Evolutionary conservation across 1,284 basidiomycete species (phyloP), one percentile per base, ranked within the genome.

Genomic region (Cryptococcus sp.): DNA sequence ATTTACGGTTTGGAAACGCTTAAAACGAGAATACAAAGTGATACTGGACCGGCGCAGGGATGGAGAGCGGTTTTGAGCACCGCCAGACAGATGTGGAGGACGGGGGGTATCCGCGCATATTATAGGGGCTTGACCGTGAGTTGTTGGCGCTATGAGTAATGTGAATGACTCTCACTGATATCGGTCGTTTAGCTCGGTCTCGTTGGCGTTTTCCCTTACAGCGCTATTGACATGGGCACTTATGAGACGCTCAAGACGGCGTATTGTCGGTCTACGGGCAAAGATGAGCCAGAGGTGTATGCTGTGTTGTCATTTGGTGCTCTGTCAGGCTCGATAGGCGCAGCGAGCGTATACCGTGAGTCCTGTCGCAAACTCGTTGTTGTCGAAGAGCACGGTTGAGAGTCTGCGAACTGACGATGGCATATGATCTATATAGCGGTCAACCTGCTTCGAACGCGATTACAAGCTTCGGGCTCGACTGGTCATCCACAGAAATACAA

Each of bases 401-500:
- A 29, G n/a, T 15, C 11, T 37, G 19, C 17, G n/a, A 11, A 47
- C 46, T 50, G 19, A 54, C 41, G 19, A n/a, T 48, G 39, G 38
- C 43, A 23, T 38, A 17, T 23, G 3, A 17, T 46, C 29, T 17
- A 20, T 38, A 5, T 58, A 79, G 76, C 90, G 6, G 81, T 95
- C 64, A 98, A 96, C 78, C 84, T 99, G 40, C 88, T 99, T 20
- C 85, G 95, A 26, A 99, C 96, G 11, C 86, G 95, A 49, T 76
- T 99, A 58, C 96, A 99, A 79, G 96, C 96, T 2, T 93, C 93
- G 0, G 96, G 96, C 1, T 94, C 91, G 0, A 86, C 89, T 0
- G 91, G 93, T 0, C 93, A 97, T 74, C 93, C 93, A 1, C 88
- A 93, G 64, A 82, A 80, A 17, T 99, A 99, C 77, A 85, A 83